Evolutionary conservation across 139 green algal species (phyloP), one percentile per base, ranked within the genome.

Genomic region (Klebsormidium nitens): DNA sequence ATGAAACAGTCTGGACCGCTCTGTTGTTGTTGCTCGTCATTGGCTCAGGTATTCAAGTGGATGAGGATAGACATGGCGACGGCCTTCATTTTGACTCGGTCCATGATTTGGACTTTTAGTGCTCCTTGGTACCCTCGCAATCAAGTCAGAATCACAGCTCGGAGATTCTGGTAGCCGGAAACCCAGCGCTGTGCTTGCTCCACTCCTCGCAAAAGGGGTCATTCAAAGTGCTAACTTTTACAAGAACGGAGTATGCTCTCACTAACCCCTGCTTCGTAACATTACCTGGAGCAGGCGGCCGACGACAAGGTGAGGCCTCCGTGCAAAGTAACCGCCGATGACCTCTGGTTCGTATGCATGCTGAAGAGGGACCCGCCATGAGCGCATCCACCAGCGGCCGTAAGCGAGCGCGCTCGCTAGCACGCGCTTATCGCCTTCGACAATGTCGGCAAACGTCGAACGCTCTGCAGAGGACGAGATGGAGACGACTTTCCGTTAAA

Each of bases 231-330:
- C 44, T 28, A 17, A 19, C 44, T 52, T 17, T 19, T 28, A 28
- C 44, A 17, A 52, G 44, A 17, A 52, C 17, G 44, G 19, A 52
- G 44, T 52, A 19, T 28, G 44, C 44, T 28, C 44, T 19, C 44
- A 28, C 44, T 19, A 52, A 28, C 19, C 44, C 17, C 17, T 19
- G 19, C 44, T 17, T 28, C 44, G 44, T 52, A 19, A 52, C 44
- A n/a, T 40, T 72, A 68, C 66, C 57, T 70, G 29, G 38, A 74
- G 56, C 5, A 72, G 66, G 58, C 68, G 58, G 14, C 56, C 26
- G 2, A 69, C 26, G n/a, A 75, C 14, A 11, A 75, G 34, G 42
- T 67, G 68, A 39, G 68, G 68, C 3, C 68, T 34, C 14, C 36
- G 58, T n/a, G 26, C 14, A 34, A 75, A 75, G 59, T 75, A 75